These are phyloP conservation scores for Sporothrix luriei DNA, from an alignment of 2,329 filamentous ascomycete genomes.

Conservation along the genomic window DNA sequence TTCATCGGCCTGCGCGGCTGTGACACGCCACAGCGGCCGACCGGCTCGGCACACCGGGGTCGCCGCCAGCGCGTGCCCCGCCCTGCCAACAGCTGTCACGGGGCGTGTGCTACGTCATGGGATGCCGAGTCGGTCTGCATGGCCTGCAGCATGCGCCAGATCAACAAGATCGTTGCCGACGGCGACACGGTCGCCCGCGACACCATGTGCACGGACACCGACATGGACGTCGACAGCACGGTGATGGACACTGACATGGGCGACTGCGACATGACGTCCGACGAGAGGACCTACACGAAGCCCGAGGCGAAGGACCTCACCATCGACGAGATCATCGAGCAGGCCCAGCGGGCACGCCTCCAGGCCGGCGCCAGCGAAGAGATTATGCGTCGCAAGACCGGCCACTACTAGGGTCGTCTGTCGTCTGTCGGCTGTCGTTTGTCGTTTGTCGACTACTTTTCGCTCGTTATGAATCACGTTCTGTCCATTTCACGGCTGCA, in stretches of 20 bases:
- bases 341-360: constrained; percentile 47
- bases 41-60: not conserved
- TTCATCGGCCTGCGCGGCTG: constrained; percentile 72
- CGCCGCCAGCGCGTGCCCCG: not conserved
- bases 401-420: constrained; percentile 22
- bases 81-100: not conserved
- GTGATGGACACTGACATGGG: not conserved
- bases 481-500: not conserved
- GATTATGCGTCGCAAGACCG: constrained; percentile 52
- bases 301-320: constrained; percentile 39
- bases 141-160: constrained; percentile 17
- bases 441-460: too few species aligned
- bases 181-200: not conserved
- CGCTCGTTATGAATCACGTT: too few species aligned
- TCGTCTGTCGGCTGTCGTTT: too few species aligned
- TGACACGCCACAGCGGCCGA: constrained; percentile 43
- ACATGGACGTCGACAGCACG: not conserved
- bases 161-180: not conserved
- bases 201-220: not conserved
- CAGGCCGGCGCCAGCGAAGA: constrained; percentile 50
- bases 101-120: not conserved
- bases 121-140: not conserved
- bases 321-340: constrained; percentile 54
- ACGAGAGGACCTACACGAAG: not conserved
- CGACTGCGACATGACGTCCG: not conserved